phyloP scores from a whole-genome alignment of 2,329 filamentous ascomycete species.

The Coniochaeta pulveracea region DNA sequence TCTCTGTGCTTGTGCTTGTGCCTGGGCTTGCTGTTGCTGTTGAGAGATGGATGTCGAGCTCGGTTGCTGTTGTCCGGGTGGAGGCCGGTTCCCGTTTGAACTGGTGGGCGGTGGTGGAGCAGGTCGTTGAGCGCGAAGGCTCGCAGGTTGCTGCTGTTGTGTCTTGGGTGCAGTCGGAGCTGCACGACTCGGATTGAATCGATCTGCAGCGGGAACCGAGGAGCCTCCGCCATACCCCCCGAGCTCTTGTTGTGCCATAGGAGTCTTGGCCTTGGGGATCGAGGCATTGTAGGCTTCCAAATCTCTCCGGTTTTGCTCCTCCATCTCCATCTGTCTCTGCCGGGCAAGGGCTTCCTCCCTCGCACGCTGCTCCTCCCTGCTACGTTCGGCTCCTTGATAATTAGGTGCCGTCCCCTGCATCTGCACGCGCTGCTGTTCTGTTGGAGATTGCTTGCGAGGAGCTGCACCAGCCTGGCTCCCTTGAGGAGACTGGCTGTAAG shows the following conservation, averaged over 20 bases:
- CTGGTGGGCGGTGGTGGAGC: conserved; percentile 55
- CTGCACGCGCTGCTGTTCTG: conserved; percentile 43
- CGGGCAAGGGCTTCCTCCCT: conserved; percentile 52
- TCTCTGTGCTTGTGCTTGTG: conserved; percentile 30
- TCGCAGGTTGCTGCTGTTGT: conserved; percentile 44
- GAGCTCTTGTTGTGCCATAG: conserved; percentile 82
- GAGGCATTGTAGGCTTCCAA: conserved; percentile 84
- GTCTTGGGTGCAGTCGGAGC: conserved; percentile 68
- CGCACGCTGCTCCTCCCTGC: conserved; percentile 47
- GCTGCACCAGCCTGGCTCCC: conserved; percentile 21
- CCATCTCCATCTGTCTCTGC: conserved; percentile 41
- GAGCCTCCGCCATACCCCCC: conserved; percentile 48
- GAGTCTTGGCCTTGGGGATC: conserved; percentile 68
- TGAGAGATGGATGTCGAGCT: conserved; percentile 34
- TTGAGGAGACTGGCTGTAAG: conserved; percentile 25
- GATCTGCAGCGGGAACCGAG: conserved; percentile 34
- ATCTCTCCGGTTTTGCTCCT: conserved; percentile 62
- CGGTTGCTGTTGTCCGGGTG: conserved; percentile 35
- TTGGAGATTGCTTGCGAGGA: conserved; percentile 31
- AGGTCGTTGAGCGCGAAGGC: conserved; percentile 62
- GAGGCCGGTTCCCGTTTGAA: conserved; percentile 29
- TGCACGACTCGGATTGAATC: conserved; percentile 78
- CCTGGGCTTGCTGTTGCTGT: too few relatives aligned
- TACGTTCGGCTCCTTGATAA: conserved; percentile 38
- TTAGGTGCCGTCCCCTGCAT: conserved; percentile 45